Base-by-base conservation (phyloP, 2,329 filamentous ascomycete species). In the Teratosphaeria viscida region DNA sequence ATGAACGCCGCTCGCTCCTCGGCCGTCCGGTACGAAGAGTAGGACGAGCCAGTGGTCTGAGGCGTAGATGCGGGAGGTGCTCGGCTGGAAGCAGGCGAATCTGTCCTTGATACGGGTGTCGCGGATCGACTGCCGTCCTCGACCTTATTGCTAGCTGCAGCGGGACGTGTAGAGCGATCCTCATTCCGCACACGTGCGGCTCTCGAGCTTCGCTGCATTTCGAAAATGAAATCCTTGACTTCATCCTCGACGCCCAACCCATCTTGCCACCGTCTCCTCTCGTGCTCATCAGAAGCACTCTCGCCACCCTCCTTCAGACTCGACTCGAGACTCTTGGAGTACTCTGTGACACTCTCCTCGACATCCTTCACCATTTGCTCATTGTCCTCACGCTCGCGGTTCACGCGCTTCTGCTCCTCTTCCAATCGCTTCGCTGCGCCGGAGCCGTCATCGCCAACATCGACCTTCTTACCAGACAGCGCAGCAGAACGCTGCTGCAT, bases 401-500 rank as follows among this genome's bases (percentile, higher is more conserved):
- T 86, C 55, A 92, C 83, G 65, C 86, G 87, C 63, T 88, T 85
- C 66, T 80, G 94, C 75, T 99, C 92, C 66, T 95, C 89, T 72
- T 97, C 94, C 16, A 97, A 75, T 37, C 94, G 85, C 75, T 90
- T 89, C 54, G 91, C 86, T 3, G 89, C 90, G 64, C 89, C 89
- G 29, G 82, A 81, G 63, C 92, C 87, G 64, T 95, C 89, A 61
- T 86, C 82, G 54, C 77, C 78, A 2, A 79, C 74, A 43, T 89
- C 85, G 54, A 85, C 79, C 52, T 87, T 78, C 74, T 87, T 90
- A 60, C 94, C 94, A 26, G 91, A 90, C 63, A 99, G 78, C 19
- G 94, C 92, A 59, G 94, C 94, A 66, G 94, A 92, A 61, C 94
- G 88, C 70, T 96, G 92, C 76, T 97, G 92, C 94, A 99, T 99